phyloP scores from a whole-genome alignment of 768 basidiomycete species.

The Dioszegia aurantiaca region DNA sequence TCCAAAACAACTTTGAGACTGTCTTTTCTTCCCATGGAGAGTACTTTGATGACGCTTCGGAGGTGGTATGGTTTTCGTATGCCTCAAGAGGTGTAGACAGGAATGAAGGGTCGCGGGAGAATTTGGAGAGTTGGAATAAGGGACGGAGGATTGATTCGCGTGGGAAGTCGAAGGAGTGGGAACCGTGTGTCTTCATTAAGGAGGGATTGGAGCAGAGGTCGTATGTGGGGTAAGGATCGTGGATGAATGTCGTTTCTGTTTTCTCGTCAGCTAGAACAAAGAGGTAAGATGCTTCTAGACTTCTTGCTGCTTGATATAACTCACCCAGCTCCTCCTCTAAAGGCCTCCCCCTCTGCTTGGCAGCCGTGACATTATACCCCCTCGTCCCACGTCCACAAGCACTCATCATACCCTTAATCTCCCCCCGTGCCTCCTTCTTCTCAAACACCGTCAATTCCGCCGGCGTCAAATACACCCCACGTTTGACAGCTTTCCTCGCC shows the following conservation, averaged over 20 bases:
- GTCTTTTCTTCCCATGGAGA: conserved; percentile 45
- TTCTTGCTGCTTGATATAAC: no score
- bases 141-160: conserved; percentile 45
- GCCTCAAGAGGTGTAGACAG: conserved; percentile 45
- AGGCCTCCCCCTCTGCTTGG: conserved; percentile 12
- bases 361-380: conserved; percentile 25
- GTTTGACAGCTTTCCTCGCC: conserved; percentile 25
- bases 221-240: conserved; percentile 36
- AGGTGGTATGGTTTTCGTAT: conserved; percentile 16
- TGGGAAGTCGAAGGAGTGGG: conserved; percentile 41
- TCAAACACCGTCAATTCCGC: conserved; percentile 39
- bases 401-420: conserved; percentile 28
- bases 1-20: conserved; percentile 40
- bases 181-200: conserved; percentile 38
- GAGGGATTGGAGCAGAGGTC: conserved; percentile 46
- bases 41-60: conserved; percentile 32
- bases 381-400: conserved; percentile 42
- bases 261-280: no score
- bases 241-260: conserved; percentile 47
- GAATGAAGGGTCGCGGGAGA: conserved; percentile 44
- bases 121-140: conserved; percentile 49
- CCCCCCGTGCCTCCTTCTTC: conserved; percentile 33
- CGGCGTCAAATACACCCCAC: conserved; percentile 31
- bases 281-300: no score
- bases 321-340: conserved; percentile 1